Percentiles rank a stretch among this genome's conserved stretches.
Evolutionary conservation across 768 basidiomycete species (phyloP).

Genomic region (Zangia roseola): DNA sequence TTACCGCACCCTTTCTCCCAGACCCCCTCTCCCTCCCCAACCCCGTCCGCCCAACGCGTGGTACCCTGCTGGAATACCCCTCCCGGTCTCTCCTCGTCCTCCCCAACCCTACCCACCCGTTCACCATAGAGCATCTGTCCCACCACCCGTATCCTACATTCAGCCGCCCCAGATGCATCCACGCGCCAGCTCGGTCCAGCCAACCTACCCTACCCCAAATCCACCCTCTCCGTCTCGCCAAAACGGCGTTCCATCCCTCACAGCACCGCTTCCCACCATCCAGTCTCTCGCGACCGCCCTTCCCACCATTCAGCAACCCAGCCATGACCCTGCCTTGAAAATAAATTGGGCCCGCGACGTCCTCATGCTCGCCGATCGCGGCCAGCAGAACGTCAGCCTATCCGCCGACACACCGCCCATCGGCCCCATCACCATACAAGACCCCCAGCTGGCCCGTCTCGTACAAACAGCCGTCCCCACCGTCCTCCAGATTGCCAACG

Average conservation of each 20-base stretch:
- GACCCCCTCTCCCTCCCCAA: conserved; percentile 22
- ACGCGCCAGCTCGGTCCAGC: conserved; percentile 15
- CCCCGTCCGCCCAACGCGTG: conserved; percentile 21
- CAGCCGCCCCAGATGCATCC: conserved; percentile 25
- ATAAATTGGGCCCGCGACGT: conserved; percentile 84
- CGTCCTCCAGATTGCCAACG: conserved; percentile 55
- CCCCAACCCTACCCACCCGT: conserved; percentile 21
- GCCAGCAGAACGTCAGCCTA: conserved; percentile 29
- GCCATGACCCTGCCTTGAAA: conserved; percentile 57
- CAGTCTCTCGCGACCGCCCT: conserved; percentile 54
- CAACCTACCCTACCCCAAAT: conserved; percentile 18
- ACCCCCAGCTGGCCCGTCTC: conserved; percentile 59
- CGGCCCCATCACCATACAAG: conserved; percentile 54
- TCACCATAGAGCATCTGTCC: conserved; percentile 24
- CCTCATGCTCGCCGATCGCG: conserved; percentile 70
- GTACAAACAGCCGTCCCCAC: conserved; percentile 63
- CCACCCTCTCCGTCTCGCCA: conserved; percentile 25
- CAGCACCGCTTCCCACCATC: conserved; percentile 67
- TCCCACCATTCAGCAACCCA: conserved; percentile 50
- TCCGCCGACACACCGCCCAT: conserved; percentile 41
- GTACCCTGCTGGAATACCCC: conserved; percentile 17
- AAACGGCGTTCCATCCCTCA: conserved; percentile 47
- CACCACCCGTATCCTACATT: conserved; percentile 18
- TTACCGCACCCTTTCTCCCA: conserved; percentile 23
- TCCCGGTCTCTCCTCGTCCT: conserved; percentile 22